Conservation (phyloP, 345 rosid genomes). For the sweet orange (Citrus sinensis) region DNA sequence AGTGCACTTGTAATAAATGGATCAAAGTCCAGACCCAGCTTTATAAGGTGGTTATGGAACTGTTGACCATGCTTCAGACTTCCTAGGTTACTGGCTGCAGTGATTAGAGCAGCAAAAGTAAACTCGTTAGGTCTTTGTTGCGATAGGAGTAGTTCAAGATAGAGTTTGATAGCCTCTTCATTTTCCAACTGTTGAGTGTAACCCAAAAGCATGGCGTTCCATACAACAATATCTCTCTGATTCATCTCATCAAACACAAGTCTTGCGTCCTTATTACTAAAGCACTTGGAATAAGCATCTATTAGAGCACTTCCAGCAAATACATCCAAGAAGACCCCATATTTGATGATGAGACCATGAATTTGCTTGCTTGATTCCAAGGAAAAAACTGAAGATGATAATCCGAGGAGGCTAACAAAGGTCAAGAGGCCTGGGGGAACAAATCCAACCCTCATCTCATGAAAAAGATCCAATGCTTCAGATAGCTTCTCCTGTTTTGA, state of each 20-base stretch:
- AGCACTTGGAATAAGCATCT: conserved; percentile 64
- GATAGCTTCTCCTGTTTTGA: conserved; percentile 47
- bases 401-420: conserved; percentile 70
- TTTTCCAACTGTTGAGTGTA: conserved; percentile 55
- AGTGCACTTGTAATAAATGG: conserved; percentile 56
- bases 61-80: conserved; percentile 62
- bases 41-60: conserved; percentile 55
- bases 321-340: conserved; percentile 41
- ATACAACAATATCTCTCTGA: conserved; percentile 66
- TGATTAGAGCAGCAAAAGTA: conserved; percentile 60
- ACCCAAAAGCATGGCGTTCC: conserved; percentile 78
- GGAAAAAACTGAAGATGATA: conserved; percentile 46
- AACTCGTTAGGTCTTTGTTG: conserved; percentile 50
- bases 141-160: conserved; percentile 41
- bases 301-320: conserved; percentile 64
- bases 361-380: conserved; percentile 58
- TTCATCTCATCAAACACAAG: conserved; percentile 56
- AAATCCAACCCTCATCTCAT: conserved; percentile 45
- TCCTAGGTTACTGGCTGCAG: conserved; percentile 62
- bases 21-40: conserved; percentile 44
- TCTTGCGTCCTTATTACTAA: conserved; percentile 52
- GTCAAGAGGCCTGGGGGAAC: conserved; percentile 61
- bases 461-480: conserved; percentile 56
- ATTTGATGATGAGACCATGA: conserved; percentile 58
- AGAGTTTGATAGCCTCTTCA: conserved; percentile 65